A percentile compares a stretch with the other conserved stretches of the same genome.
phyloP scores from a whole-genome alignment of 352 stramenopile species.

The Globisporangium ultimum region DNA sequence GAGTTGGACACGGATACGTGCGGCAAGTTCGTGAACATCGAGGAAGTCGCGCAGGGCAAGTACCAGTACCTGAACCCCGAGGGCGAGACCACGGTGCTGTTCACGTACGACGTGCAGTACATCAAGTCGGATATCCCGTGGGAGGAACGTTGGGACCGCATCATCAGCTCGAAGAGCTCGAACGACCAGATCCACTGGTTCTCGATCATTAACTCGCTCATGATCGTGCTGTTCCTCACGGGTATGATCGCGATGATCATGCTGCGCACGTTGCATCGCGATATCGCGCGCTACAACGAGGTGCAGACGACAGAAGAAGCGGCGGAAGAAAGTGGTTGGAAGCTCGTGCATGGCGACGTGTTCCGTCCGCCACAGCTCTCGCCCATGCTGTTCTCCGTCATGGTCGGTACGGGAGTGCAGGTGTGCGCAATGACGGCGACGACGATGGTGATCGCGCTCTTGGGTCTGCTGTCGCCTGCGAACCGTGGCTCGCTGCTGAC shows the following conservation, averaged over 20 bases:
- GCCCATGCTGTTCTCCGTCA: conserved; percentile 94
- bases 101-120: conserved; percentile 99
- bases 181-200: conserved; percentile 99
- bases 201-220: conserved; percentile 99
- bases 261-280: conserved; percentile 97
- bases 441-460: conserved; percentile 94
- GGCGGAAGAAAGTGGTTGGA: conserved; percentile 96
- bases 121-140: conserved; percentile 93
- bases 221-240: conserved; percentile 99
- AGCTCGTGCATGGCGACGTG: conserved; percentile 97
- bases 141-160: conserved; percentile 99
- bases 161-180: conserved; percentile 93
- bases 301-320: conserved; percentile 93
- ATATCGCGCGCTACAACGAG: conserved; percentile 98
- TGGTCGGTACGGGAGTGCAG: conserved; percentile 95
- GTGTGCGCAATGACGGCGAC: conserved; percentile 94
- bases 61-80: conserved; percentile 79
- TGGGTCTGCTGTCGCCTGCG: conserved; percentile 95
- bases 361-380: conserved; percentile 95
- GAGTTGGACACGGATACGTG: conserved; percentile 82
- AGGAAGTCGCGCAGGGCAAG: conserved; percentile 75
- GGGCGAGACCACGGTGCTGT: conserved; percentile 90
- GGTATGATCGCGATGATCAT: conserved; percentile 99
- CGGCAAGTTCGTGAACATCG: conserved; percentile 88
- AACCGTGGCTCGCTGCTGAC: conserved; percentile 96